Base-by-base conservation (phyloP, 1,139 yeast genomes). In the Yamadazyma spencermartinsiae region DNA sequence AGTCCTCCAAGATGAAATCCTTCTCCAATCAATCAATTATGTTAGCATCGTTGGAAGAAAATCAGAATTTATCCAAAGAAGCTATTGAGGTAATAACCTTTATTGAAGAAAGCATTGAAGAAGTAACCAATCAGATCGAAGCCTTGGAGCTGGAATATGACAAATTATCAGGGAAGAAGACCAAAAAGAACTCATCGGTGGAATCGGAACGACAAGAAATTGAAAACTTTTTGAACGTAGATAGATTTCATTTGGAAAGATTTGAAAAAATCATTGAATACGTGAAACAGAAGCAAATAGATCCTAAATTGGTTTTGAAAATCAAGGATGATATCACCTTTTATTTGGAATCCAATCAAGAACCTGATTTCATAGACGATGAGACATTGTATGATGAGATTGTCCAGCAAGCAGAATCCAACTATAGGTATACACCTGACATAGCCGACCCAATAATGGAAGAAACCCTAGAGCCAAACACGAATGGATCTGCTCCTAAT, bases 1-100 rank as follows among this genome's bases (percentile, higher is more conserved):
- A 72, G 39, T 59, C 63, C 31, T 64, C 72, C 3, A 72, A 72
- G 42, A 64, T 72, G 64, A 72, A 72, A 44, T 65, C 75, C 3
- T 72, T 65, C 43, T 68, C 75, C 2, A 72, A 72, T 51, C 77
- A 72, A 46, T 67, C 74, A 8, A 72, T 72, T 29, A 59, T 71
- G 66, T 57, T 72, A 59, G 74, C 76, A 2, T 62, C 74, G 10
- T 51, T 65, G 45, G 76, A 69, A 39, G 56, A 60, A 27, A 49
- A 50, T 25, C 57, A 50, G 9, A 50, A 60, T 35, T 58, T 72
- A 38, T 55, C 67, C 6, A 56, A 64, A 6, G 74, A 68, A 30
- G 63, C 65, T 7, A 49, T 59, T 17, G 73, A 68, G 28, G 64
- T 65, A 4, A 54, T 64, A 25, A 57, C 54, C 29, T 66, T 61